Conservation (phyloP, 2,329 filamentous ascomycete species). For the Nemania sp. region DNA sequence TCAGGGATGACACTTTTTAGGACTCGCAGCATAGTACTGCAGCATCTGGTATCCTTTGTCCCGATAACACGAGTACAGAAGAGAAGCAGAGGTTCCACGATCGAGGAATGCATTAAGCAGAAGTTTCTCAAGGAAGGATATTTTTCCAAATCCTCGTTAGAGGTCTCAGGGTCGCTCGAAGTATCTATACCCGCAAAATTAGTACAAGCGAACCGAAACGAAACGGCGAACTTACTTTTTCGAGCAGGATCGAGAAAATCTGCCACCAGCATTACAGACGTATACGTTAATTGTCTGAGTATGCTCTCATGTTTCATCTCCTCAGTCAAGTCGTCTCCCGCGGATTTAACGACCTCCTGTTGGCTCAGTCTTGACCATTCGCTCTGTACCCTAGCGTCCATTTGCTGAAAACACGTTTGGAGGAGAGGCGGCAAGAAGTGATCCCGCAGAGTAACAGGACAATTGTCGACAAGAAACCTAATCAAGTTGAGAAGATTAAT, state of each 20-base stretch:
- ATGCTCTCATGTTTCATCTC: conserved; percentile 99
- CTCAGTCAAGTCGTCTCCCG: conserved; percentile 80
- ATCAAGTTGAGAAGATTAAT: conserved; percentile 91
- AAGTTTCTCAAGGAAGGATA: conserved; percentile 75
- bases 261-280: conserved; percentile 88
- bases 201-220: conserved; percentile 18
- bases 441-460: conserved; percentile 74
- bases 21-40: conserved; percentile 82
- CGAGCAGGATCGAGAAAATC: conserved; percentile 80
- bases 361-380: conserved; percentile 83
- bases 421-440: conserved; percentile 87
- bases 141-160: conserved; percentile 39
- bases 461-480: conserved; percentile 87
- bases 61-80: conserved; percentile 91
- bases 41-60: conserved; percentile 88
- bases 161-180: conserved; percentile 34
- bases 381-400: conserved; percentile 82
- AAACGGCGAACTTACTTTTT: conserved; percentile 55
- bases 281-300: conserved; percentile 87
- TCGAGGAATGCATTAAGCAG: conserved; percentile 74
- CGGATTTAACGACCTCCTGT: conserved; percentile 63
- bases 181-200: conserved; percentile 23
- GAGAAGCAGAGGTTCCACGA: conserved; percentile 86
- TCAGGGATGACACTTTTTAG: conserved; percentile 83
- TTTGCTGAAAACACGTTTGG: conserved; percentile 78